Evolutionary conservation across 495 filamentous ascomycete genomes (phyloP), one percentile per base, ranked within the genome.

Genomic region (Tuber brumale): DNA sequence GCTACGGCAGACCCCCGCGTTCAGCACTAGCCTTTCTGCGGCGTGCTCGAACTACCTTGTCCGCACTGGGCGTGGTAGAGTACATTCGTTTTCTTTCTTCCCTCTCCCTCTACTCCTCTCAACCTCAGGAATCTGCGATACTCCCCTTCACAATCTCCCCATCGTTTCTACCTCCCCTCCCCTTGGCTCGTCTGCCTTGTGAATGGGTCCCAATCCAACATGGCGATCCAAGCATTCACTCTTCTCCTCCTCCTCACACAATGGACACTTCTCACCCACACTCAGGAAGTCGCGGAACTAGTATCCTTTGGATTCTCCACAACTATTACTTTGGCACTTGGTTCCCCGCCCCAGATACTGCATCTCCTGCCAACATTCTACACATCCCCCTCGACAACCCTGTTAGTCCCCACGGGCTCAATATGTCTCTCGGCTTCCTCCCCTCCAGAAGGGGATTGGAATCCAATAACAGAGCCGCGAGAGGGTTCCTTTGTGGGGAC

Each of bases 301-400:
- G 10, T 66, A 18, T 66, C 57, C 27, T 66, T 66, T 6, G 27
- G 35, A 66, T 66, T 66, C 57, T 66, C 57, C 27, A 66, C 27
- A 18, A 66, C 57, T 0, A 12, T 66, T 35, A 18, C 57, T 16
- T 18, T 66, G 16, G 57, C 14, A 35, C 57, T 80, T 46, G 78
- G 78, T 31, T 70, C 77, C 39, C 78, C 78, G 23, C 45, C 78
- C 12, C 80, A 82, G 48, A 57, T 76, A 44, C 35, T 82, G 21
- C 42, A 70, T 69, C 66, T 82, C 35, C 73, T 82, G 31, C 79
- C 76, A n/a, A 51, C 76, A 2, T 81, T 77, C 41, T 82, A 81
- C 79, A 79, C 76, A 18, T 74, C 73, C 39, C 80, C 79, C 6
- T 76, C 78, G 8, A 66, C 74, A 3, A 75, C 76, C 31, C 72